A percentile compares a stretch with the other conserved stretches of the same genome.
phyloP scores from a whole-genome alignment of 768 basidiomycete genomes.

The Gloeostereum incarnatum region DNA sequence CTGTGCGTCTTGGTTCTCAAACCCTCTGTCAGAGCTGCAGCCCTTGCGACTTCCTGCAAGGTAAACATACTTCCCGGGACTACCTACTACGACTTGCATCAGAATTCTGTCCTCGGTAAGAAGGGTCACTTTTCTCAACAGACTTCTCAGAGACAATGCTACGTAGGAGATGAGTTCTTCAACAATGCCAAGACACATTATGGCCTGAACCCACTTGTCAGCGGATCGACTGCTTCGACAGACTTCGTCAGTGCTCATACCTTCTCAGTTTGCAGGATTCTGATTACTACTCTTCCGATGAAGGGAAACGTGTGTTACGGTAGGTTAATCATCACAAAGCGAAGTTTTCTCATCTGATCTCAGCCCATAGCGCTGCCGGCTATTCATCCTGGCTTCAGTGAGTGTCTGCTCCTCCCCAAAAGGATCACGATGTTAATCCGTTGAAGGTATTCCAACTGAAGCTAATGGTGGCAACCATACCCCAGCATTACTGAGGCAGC shows the following conservation, averaged over 20 bases:
- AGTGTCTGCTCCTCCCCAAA: constrained; percentile 11
- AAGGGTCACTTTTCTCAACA: constrained; percentile 4
- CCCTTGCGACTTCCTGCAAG: constrained; percentile 51
- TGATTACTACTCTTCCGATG: constrained; percentile 5
- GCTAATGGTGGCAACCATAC: constrained; percentile 74
- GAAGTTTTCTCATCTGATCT: constrained; percentile 4
- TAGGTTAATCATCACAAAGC: constrained; percentile 13
- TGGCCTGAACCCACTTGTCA: constrained; percentile 23
- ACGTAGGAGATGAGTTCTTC: constrained; percentile 43
- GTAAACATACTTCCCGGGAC: constrained; percentile 30
- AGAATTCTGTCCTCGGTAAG: constrained; percentile 48
- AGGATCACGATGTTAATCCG: constrained; percentile 16
- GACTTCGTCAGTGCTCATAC: constrained; percentile 54
- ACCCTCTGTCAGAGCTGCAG: constrained; percentile 48
- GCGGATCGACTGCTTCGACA: constrained; percentile 49
- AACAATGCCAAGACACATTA: constrained; percentile 35
- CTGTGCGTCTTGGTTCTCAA: constrained; percentile 6
- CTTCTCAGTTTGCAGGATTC: constrained; percentile 5
- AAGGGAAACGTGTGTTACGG: constrained; percentile 74
- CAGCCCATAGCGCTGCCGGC: constrained; percentile 43
- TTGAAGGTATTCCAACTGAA: constrained; percentile 60
- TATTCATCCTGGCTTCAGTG: constrained; percentile 56
- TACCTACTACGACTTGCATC: constrained; percentile 47
- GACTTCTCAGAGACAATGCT: background rate
- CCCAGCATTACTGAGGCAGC: constrained; percentile 54